Percentiles rank a stretch among this genome's conserved stretches.
Conservation (phyloP, 2,329 filamentous ascomycete species). For the Teratosphaeria viscida region DNA sequence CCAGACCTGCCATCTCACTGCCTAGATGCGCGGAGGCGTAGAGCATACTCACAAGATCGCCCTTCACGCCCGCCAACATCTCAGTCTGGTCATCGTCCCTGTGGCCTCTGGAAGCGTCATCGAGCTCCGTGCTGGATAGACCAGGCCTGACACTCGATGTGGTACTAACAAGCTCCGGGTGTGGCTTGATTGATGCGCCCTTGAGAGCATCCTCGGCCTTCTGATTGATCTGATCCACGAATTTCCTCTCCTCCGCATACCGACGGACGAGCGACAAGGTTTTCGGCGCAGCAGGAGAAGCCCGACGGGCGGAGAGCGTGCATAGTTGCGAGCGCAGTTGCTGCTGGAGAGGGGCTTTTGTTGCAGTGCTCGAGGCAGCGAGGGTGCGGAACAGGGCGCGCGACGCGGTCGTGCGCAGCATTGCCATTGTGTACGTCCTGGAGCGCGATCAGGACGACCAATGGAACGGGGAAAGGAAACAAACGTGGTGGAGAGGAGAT, state of each 20-base stretch:
- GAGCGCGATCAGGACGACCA: background rate
- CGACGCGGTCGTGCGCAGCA: conserved; percentile 36
- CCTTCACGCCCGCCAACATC: conserved; percentile 37
- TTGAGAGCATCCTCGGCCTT: conserved; percentile 45
- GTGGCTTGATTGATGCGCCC: conserved; percentile 43
- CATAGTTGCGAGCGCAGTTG: conserved; percentile 35
- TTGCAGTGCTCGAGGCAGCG: conserved; percentile 16
- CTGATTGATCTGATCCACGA: conserved; percentile 35
- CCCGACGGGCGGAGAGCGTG: conserved; percentile 27
- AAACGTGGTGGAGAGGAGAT: conserved; percentile 4
- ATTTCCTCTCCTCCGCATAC: conserved; percentile 1
- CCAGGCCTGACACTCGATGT: conserved; percentile 42
- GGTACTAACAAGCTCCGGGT: conserved; percentile 51
- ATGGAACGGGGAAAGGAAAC: background rate
- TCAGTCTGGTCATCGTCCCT: conserved; percentile 27
- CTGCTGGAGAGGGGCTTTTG: conserved; percentile 22
- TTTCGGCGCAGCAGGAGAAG: conserved; percentile 16
- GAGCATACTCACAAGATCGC: conserved; percentile 20
- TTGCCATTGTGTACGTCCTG: conserved; percentile 14
- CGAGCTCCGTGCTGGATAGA: conserved; percentile 26
- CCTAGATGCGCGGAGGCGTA: background rate
- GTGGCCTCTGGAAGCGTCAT: conserved; percentile 15
- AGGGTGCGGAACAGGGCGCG: conserved; percentile 30
- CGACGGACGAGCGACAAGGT: conserved; percentile 5
- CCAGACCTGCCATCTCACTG: background rate